Percentiles rank a stretch among this genome's conserved stretches.
These are phyloP conservation scores for Phytophthora pinifolia DNA, from an alignment of 352 stramenopile species.

Conservation along the genomic window DNA sequence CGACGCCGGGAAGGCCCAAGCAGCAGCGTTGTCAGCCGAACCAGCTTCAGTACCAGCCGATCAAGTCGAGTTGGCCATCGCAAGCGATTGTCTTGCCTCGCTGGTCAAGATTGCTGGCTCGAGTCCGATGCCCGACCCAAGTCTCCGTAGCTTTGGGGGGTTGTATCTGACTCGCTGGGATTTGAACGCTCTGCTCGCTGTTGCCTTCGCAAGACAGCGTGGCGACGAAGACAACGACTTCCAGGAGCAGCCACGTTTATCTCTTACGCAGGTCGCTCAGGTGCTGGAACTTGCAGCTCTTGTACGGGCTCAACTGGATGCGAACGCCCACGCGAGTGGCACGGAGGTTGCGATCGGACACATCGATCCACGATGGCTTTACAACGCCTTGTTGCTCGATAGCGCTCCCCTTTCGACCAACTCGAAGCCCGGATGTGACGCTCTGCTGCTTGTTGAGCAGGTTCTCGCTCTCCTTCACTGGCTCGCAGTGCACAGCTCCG, in stretches of 20 bases:
- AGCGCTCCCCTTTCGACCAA: too few relatives aligned
- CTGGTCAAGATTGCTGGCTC: slow-evolving; percentile 39
- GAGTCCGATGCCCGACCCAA: slow-evolving; percentile 13
- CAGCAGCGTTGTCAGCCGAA: slow-evolving; percentile 2
- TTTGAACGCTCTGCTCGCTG: slow-evolving; percentile 40
- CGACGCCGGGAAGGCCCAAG: slow-evolving; percentile 26
- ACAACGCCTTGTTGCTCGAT: too few relatives aligned
- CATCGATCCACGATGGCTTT: slow-evolving; percentile 28
- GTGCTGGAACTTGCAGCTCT: slow-evolving; percentile 31
- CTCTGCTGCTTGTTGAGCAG: slow-evolving; percentile 31
- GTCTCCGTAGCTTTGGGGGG: slow-evolving; percentile 38
- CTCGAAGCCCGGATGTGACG: neutral
- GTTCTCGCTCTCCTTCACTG: slow-evolving; percentile 36
- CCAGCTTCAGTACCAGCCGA: slow-evolving; percentile 3
- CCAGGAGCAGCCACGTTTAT: slow-evolving; percentile 34
- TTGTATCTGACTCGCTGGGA: slow-evolving; percentile 54
- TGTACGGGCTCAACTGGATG: slow-evolving; percentile 22
- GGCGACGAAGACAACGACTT: slow-evolving; percentile 45
- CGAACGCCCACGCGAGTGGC: slow-evolving; percentile 11
- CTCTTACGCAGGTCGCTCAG: slow-evolving; percentile 34
- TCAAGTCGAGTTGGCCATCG: slow-evolving; percentile 13
- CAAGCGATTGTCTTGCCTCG: slow-evolving; percentile 33
- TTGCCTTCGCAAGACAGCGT: slow-evolving; percentile 40
- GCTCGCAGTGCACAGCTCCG: slow-evolving; percentile 22
- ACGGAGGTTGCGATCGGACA: slow-evolving; percentile 15